Conservation (phyloP, 495 filamentous ascomycete genomes). For the Pyronema omphalodes region DNA sequence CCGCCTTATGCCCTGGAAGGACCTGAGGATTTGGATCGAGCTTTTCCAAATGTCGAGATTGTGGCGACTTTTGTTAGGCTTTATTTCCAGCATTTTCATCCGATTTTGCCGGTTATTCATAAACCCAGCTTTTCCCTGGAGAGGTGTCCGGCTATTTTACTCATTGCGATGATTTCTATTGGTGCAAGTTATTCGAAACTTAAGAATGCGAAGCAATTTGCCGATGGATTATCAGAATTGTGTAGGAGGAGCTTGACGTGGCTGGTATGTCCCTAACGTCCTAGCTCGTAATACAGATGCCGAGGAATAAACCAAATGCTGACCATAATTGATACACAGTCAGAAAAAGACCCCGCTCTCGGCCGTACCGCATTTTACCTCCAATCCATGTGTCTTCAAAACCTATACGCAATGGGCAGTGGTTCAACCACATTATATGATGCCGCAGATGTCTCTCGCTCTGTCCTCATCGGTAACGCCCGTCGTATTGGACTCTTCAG, state of each 20-base stretch:
- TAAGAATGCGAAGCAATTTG: constrained; percentile 22
- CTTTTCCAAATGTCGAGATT: constrained; percentile 16
- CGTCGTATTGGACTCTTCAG: constrained; percentile 24
- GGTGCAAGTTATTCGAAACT: constrained; percentile 24
- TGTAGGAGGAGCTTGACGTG: constrained; percentile 23
- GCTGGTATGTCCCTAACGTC: constrained; percentile 17
- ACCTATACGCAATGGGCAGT: constrained; percentile 23
- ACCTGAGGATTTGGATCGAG: constrained; percentile 16
- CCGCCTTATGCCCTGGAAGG: constrained; percentile 16
- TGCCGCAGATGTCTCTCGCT: constrained; percentile 23
- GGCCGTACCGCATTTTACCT: constrained; percentile 23
- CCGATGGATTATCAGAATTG: constrained; percentile 24
- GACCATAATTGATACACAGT: constrained; percentile 7
- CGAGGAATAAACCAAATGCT: background rate
- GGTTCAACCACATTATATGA: constrained; percentile 24
- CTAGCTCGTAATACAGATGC: background rate
- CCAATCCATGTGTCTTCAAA: constrained; percentile 24
- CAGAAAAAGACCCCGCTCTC: constrained; percentile 21
- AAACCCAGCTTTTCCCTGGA: constrained; percentile 21
- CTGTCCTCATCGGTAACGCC: constrained; percentile 23
- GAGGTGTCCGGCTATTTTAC: constrained; percentile 20
- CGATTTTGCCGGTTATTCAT: constrained; percentile 25
- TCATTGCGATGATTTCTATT: constrained; percentile 25
- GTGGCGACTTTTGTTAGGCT: constrained; percentile 22
- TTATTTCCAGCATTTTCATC: constrained; percentile 24